phyloP scores from a whole-genome alignment of 2,329 filamentous ascomycete species.

The Talaromyces islandicus region DNA sequence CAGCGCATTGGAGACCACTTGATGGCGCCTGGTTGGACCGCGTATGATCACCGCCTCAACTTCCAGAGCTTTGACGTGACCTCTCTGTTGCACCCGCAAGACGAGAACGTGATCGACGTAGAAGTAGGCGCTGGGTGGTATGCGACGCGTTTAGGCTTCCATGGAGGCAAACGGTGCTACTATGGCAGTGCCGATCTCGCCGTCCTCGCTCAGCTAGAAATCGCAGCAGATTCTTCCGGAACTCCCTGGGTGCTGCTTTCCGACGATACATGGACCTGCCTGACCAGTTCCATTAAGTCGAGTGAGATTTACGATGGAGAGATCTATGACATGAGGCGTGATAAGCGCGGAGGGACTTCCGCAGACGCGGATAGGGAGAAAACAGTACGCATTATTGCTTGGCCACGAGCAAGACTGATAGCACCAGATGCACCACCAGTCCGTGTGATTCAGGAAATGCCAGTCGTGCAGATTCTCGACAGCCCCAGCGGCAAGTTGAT shows the following conservation, averaged over 20 bases:
- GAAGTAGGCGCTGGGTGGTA: slow-evolving; percentile 49
- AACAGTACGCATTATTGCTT: neutral
- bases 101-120: slow-evolving; percentile 37
- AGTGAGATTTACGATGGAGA: slow-evolving; percentile 51
- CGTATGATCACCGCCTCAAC: slow-evolving; percentile 44
- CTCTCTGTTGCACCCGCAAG: slow-evolving; percentile 25
- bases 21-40: slow-evolving; percentile 49
- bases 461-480: slow-evolving; percentile 21
- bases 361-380: neutral
- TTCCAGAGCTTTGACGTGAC: slow-evolving; percentile 52
- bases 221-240: neutral
- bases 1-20: slow-evolving; percentile 35
- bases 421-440: slow-evolving; percentile 42
- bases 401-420: slow-evolving; percentile 27
- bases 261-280: slow-evolving; percentile 20
- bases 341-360: neutral
- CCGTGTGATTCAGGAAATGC: slow-evolving; percentile 26
- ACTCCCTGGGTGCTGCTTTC: slow-evolving; percentile 11
- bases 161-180: slow-evolving; percentile 13
- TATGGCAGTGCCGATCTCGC: neutral
- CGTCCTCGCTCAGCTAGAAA: slow-evolving; percentile 13
- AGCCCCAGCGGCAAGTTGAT: slow-evolving; percentile 43
- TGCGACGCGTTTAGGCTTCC: slow-evolving; percentile 26
- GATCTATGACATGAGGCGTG: slow-evolving; percentile 41
- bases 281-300: slow-evolving; percentile 15